These are phyloP conservation scores for Phialophora tarda DNA, from an alignment of 2,329 filamentous ascomycete species.

Conservation along the genomic window DNA sequence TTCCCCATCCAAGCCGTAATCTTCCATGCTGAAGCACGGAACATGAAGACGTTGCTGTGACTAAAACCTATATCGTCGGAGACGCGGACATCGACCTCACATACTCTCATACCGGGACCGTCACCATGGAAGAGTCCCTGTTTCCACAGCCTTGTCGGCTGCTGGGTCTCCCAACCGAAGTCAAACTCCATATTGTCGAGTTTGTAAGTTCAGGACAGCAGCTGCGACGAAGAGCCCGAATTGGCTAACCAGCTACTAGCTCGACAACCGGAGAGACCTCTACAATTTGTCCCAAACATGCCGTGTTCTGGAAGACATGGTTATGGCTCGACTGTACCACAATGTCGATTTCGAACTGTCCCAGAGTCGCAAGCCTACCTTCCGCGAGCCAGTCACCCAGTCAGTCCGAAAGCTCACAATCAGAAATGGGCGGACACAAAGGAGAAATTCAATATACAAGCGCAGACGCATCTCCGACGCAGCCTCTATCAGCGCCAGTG, in stretches of 20 bases:
- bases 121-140: conserved; percentile 24
- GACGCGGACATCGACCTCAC: neutral
- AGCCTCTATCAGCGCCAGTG: conserved; percentile 19
- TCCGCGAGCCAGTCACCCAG: conserved; percentile 35
- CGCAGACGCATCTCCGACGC: conserved; percentile 26
- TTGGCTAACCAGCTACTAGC: conserved; percentile 26
- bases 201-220: conserved; percentile 33
- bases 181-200: conserved; percentile 38
- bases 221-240: neutral
- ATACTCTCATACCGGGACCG: neutral
- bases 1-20: neutral
- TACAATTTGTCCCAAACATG: conserved; percentile 39
- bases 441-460: conserved; percentile 20
- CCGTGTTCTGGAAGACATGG: conserved; percentile 35
- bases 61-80: neutral
- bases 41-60: neutral
- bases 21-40: conserved; percentile 2
- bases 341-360: conserved; percentile 34
- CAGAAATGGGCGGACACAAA: conserved; percentile 29
- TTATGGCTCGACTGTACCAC: conserved; percentile 36
- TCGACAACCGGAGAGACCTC: conserved; percentile 37
- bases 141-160: conserved; percentile 34
- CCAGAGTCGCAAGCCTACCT: conserved; percentile 18
- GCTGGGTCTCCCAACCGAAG: conserved; percentile 35
- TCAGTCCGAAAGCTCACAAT: conserved; percentile 35